Base-by-base conservation (phyloP, 352 stramenopile species). In the Phytophthora tentaculata region DNA sequence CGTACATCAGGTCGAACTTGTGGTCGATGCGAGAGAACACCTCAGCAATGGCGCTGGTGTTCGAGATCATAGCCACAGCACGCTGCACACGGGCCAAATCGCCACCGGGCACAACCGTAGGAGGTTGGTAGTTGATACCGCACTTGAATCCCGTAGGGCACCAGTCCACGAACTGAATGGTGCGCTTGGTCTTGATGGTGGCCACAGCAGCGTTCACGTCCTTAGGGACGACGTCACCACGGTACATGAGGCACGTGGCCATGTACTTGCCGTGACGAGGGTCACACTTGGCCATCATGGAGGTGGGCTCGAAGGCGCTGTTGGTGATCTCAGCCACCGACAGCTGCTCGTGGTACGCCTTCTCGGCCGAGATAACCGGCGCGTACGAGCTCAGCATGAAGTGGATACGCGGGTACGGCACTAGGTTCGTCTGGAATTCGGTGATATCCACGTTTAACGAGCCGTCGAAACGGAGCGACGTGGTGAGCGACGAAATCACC, bases 121-220 rank as follows among this genome's bases (percentile, higher is more conserved):
- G 97, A 89, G 68, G 68, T 45, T 76, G 68, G 55, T 76, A 76
- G 53, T 76, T 76, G 56, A 76, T 76, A 10, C 69, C 97, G 73
- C 95, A 99, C 90, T 99, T 99, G 90, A 99, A 99, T 53, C 96
- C 97, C 52, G 97, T 99, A 2, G 97, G 97, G 69, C 96, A 99
- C 97, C 97, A 99, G 79, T 99, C 97, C 23, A 99, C 97, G 69
- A 99, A 99, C 80, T 99, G 97, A 73, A 99, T 98, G 41, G 97
- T 99, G 67, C 96, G 91, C 90, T 99, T 99, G 57, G 96, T 99
- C 91, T 99, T 99, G 89, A 99, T 99, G 61, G 96, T 99, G 29
- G 97, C 96, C 28, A 99, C 94, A 6, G 97, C 94, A 19, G 96
- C 94, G 76, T 99, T 99, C 67, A 99, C 97, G 56, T 97, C 90